Evolutionary conservation across 2,329 filamentous ascomycete genomes (phyloP), one percentile per base, ranked within the genome.

Genomic region (Ophiocordyceps polyrhachis-furcata): DNA sequence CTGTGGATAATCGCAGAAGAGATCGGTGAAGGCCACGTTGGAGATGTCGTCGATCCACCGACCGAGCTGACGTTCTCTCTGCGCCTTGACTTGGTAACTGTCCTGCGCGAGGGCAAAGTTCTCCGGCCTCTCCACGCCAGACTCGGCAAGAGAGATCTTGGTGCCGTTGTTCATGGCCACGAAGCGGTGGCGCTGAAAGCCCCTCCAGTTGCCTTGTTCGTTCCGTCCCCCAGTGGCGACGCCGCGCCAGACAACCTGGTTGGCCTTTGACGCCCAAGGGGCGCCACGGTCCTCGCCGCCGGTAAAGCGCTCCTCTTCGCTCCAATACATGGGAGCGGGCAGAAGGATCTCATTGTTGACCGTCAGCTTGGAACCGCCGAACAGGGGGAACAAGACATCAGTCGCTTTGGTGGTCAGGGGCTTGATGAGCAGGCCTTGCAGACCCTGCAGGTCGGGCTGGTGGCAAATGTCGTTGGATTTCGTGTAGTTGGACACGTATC

Each of bases 111-210:
- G 57, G 41, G 65, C 62, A 51, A 74, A 76, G 8, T 71, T 71
- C 49, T 59, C 55, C 31, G 69, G 54, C 35, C 63, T 60, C 41
- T 58, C 50, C 35, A 51, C 56, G 15, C 57, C 55, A 37, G 59
- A 53, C 53, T 79, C 71, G 29, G 70, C 63, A 9, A 58, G 53
- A 25, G 57, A 56, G 19, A 79, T 71, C n/a, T 65, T 69, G 1
- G 75, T 79, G 11, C 70, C 70, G 52, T 85, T 83, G 42, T 81
- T 62, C 76, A 83, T 80, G 47, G 76, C 67, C 21, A 83, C 64
- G 46, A 84, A 74, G 5, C 81, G 76, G 52, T 82, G 79, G 15
- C 80, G 75, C 49, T 84, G 80, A 52, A 83, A 81, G 29, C 74
- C 71, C 31, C 66, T 67, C 79, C 80, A 85, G 48, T 72, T 81